Evolutionary conservation across 768 basidiomycete species (phyloP).

Genomic region (Russula ochroleuca): DNA sequence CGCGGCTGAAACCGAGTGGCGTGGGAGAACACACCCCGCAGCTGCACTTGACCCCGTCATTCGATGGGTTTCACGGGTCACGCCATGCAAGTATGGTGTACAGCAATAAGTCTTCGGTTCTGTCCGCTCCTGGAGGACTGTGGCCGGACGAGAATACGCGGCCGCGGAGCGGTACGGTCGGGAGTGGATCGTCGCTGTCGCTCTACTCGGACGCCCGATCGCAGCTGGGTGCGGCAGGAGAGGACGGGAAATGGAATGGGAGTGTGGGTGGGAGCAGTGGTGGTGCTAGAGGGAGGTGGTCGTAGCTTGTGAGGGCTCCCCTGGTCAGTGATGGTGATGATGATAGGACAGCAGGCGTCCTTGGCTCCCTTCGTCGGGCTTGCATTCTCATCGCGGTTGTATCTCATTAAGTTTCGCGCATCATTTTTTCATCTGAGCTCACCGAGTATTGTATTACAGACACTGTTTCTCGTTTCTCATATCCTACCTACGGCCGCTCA

Average conservation of each 20-base stretch:
- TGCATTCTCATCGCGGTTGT: constrained; percentile 16
- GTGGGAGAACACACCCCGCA: constrained; percentile 18
- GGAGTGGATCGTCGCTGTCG: constrained; percentile 23
- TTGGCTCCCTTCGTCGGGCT: background rate
- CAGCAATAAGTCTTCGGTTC: constrained; percentile 7
- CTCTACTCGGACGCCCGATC: constrained; percentile 27
- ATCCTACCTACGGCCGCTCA: constrained; percentile 17
- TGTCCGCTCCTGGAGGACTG: background rate
- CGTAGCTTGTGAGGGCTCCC: background rate
- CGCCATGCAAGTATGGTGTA: constrained; percentile 25
- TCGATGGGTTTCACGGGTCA: constrained; percentile 6
- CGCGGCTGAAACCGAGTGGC: constrained; percentile 13
- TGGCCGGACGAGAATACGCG: background rate
- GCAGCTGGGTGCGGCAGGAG: constrained; percentile 9
- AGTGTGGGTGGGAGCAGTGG: background rate
- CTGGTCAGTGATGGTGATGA: background rate
- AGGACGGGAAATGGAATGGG: constrained; percentile 16
- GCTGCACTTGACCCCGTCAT: background rate
- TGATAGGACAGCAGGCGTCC: background rate
- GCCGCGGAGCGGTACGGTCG: constrained; percentile 17
- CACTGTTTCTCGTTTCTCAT: background rate
- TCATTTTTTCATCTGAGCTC: constrained; percentile 4
- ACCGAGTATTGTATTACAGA: constrained; percentile 11
- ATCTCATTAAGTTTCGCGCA: constrained; percentile 21
- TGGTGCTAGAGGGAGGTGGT: constrained; percentile 5